Evolutionary conservation across 2,329 filamentous ascomycete genomes (phyloP), one percentile per base, ranked within the genome.

Genomic region (Phialemonium atrogriseum): DNA sequence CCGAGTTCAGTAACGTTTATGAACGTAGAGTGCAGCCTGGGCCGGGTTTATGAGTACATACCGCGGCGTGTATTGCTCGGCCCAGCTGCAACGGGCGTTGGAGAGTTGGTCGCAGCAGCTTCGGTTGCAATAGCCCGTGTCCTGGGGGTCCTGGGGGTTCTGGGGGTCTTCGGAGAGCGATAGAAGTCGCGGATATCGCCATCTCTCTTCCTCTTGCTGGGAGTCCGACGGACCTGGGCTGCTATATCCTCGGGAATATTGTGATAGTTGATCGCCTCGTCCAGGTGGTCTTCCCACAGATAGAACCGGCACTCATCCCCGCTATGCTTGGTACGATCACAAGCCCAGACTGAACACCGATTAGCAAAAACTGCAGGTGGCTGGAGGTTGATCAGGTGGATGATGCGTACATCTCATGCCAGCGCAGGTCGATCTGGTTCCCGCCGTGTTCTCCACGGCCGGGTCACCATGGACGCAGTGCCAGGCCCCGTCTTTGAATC

Each of bases 261-360:
- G 28, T 23, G 20, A 15, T 30, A 24, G 11, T 24, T 30, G 13
- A 30, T 7, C 3, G 28, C 28, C 4, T 30, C 28, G 6, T n/a
- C 13, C 7, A 30, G n/a, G 12, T 30, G 28, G 20, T 30, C 28
- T 10, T 30, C 20, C 28, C 28, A 30, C 12, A 30, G 15, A 11
- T 17, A 30, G 28, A 30, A 30, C 13, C 28, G 28, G 11, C 28
- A 30, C 9, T 23, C 21, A 23, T 23, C 21, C 21, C n/a, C 21
- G n/a, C n/a, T n/a, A n/a, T n/a, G 20, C 19, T 30, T 13, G 21
- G 19, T 6, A 12, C 19, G 20, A n/a, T 30, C 28, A 15, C 28
- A 30, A 17, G 12, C 24, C 28, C 28, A 30, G 12, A 23, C 28
- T 30, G 17, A 4, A 10, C 27, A 16, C 9, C 7, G 14, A 13